Conservation (phyloP, 1,139 yeast species). For the Blastobotrys capitulatus region DNA sequence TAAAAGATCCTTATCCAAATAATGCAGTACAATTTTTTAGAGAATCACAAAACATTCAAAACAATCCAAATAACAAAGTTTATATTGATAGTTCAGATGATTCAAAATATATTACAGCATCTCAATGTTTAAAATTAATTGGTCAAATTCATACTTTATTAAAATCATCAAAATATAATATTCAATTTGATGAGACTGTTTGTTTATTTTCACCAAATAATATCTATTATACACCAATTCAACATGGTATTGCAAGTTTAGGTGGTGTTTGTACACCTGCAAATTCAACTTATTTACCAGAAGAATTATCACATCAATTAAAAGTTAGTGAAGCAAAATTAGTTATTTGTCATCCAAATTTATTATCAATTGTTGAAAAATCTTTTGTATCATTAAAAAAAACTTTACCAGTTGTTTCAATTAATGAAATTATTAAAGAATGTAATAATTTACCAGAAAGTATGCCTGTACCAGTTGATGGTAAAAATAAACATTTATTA, state of each 20-base stretch:
- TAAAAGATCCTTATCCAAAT: constrained; percentile 16
- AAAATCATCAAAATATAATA: neutral
- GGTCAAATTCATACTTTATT: constrained; percentile 24
- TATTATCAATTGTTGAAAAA: constrained; percentile 2
- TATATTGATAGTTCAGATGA: constrained; percentile 27
- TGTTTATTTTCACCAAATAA: constrained; percentile 30
- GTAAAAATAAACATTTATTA: constrained; percentile 29
- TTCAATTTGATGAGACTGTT: constrained; percentile 32
- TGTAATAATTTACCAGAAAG: constrained; percentile 9
- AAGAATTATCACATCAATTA: constrained; percentile 36
- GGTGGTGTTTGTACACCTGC: constrained; percentile 37
- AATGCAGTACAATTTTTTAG: constrained; percentile 23
- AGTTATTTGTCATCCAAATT: constrained; percentile 19
- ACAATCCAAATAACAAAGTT: constrained; percentile 15
- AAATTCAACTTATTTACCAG: constrained; percentile 31
- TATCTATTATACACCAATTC: constrained; percentile 29
- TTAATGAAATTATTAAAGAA: constrained; percentile 6
- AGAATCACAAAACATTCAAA: constrained; percentile 16
- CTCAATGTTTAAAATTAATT: constrained; percentile 19
- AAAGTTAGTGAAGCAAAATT: constrained; percentile 27
- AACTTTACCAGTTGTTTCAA: constrained; percentile 12
- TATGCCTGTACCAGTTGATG: constrained; percentile 15
- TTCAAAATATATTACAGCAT: constrained; percentile 19
- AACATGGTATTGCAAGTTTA: constrained; percentile 29
- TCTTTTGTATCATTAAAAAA: neutral